Evolutionary conservation across 805 yeast genomes (phyloP).

Genomic region (Candida chilensis): DNA sequence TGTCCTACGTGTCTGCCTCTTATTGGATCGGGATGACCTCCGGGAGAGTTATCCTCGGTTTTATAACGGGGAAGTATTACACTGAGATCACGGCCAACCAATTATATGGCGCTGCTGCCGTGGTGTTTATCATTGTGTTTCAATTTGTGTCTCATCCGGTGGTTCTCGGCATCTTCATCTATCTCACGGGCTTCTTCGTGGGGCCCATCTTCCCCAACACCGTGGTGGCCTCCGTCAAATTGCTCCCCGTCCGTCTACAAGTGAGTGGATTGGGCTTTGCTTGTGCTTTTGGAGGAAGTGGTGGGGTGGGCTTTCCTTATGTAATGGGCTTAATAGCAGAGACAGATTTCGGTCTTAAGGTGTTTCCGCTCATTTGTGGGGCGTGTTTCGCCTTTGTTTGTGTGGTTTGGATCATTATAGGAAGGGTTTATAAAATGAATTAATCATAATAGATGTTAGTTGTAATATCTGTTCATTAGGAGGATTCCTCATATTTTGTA

Average conservation of each 20-base stretch:
- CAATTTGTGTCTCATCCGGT: constrained; percentile 4
- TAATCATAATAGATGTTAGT: too few species aligned
- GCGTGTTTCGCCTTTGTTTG: not conserved
- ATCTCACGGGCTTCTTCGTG: constrained; percentile 23
- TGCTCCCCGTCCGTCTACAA: constrained; percentile 23
- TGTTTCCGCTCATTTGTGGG: constrained; percentile 9
- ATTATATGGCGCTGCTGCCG: constrained; percentile 16
- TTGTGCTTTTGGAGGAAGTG: constrained; percentile 37
- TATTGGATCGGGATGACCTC: constrained; percentile 32
- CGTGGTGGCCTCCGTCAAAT: constrained; percentile 21
- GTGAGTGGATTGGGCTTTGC: constrained; percentile 32
- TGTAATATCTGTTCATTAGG: too few species aligned
- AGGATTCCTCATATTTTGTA: too few species aligned
- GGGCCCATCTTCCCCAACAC: constrained; percentile 38
- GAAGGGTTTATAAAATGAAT: too few species aligned
- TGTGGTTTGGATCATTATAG: not conserved
- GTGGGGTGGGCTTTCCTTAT: constrained; percentile 30
- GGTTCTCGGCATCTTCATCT: constrained; percentile 17
- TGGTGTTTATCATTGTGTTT: constrained; percentile 6
- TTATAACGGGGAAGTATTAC: constrained; percentile 24
- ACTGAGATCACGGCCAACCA: constrained; percentile 26
- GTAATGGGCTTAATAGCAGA: constrained; percentile 27
- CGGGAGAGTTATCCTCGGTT: constrained; percentile 28
- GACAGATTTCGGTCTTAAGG: constrained; percentile 17
- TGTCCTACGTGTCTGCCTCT: constrained; percentile 27